Conservation (phyloP, 257 asterid species). For the Nemophila menziesii region DNA sequence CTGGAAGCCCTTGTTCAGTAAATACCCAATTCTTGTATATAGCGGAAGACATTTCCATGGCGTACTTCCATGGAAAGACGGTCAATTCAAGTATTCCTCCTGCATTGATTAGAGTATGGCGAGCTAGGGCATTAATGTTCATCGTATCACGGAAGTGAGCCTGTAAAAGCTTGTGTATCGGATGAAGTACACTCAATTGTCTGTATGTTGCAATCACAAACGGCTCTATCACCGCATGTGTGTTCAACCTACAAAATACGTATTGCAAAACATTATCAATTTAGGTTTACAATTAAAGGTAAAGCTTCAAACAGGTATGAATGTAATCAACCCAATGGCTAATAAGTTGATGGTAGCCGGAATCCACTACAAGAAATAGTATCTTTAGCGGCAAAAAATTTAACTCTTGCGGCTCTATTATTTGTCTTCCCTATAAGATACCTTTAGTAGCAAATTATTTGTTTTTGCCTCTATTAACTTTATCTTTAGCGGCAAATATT, state of each 20-base stretch:
- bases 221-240: constrained; percentile 97
- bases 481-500: no score
- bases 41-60: constrained; percentile 71
- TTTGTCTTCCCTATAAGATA: no score
- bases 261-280: neutral
- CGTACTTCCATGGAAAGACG: constrained; percentile 58
- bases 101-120: constrained; percentile 76
- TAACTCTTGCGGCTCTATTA: no score
- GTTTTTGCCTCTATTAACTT: no score
- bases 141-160: constrained; percentile 89
- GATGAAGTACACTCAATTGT: constrained; percentile 71
- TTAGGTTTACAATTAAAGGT: no score
- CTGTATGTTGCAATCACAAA: constrained; percentile 64
- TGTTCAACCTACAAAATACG: constrained; percentile 67
- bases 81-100: constrained; percentile 76
- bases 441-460: no score
- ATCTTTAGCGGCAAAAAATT: no score
- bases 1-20: constrained; percentile 73
- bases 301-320: neutral
- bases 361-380: no score
- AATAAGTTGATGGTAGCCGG: constrained; percentile 88
- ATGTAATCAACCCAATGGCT: constrained; percentile 62
- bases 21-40: constrained; percentile 65
- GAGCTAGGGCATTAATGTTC: constrained; percentile 72
- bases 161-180: constrained; percentile 72